Percentiles rank a stretch among this genome's conserved stretches.
Evolutionary conservation across 441 rosid species (phyloP).

Genomic region (Gossypium aridum): DNA sequence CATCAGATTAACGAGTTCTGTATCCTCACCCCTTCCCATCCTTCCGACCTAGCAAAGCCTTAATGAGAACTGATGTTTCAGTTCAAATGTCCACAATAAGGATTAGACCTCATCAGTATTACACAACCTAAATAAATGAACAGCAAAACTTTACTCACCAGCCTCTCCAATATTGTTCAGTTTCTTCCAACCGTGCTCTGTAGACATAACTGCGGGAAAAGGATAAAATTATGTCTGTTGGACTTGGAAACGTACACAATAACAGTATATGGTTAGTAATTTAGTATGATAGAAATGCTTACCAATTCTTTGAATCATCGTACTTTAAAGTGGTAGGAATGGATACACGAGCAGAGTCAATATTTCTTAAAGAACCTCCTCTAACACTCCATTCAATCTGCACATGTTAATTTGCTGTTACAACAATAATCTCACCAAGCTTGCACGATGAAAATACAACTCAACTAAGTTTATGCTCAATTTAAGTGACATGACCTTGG

Average conservation of each 20-base stretch:
- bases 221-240: conserved; percentile 12
- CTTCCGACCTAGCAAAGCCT: conserved; percentile 1
- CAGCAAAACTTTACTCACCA: conserved; percentile 39
- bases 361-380: conserved; percentile 83
- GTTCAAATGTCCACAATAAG: neutral
- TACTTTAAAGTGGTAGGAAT: conserved; percentile 70
- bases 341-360: conserved; percentile 89
- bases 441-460: neutral
- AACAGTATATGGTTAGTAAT: neutral
- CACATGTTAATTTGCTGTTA: conserved; percentile 6
- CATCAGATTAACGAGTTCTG: neutral
- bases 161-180: conserved; percentile 95
- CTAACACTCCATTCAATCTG: conserved; percentile 91
- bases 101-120: neutral
- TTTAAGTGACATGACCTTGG: neutral
- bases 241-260: conserved; percentile 2
- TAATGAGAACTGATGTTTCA: conserved; percentile 1
- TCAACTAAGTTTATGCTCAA: neutral
- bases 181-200: conserved; percentile 65
- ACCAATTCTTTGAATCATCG: conserved; percentile 84
- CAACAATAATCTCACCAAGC: conserved; percentile 8
- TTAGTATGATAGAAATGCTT: conserved; percentile 18
- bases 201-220: conserved; percentile 55
- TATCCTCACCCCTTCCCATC: neutral
- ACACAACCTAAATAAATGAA: neutral